Evolutionary conservation across 108 stramenopile species (phyloP).

Genomic region (Nitzschia sp.): DNA sequence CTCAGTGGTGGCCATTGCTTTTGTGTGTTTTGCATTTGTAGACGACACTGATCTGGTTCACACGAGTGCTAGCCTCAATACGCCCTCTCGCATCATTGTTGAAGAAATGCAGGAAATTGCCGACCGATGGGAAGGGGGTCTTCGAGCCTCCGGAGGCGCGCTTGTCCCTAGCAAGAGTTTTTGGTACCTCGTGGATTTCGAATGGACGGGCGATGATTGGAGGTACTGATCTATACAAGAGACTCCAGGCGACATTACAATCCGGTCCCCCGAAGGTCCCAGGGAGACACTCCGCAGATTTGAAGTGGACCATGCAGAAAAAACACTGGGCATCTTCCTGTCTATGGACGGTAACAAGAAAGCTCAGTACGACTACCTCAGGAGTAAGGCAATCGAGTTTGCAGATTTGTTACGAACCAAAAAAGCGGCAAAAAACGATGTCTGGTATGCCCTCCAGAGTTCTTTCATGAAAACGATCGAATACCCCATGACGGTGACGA

Average conservation of each 20-base stretch:
- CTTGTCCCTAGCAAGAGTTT: too few relatives aligned
- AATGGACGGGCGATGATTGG: too few relatives aligned
- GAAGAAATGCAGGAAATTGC: neutral
- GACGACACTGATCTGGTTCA: too few relatives aligned
- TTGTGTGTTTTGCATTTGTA: conserved; percentile 1
- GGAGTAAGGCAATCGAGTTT: neutral
- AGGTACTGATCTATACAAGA: neutral
- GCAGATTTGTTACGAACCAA: neutral
- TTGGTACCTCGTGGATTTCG: conserved; percentile 6
- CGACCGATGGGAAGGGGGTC: conserved; percentile 5
- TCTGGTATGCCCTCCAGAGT: neutral
- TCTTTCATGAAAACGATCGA: too few relatives aligned
- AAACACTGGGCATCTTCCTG: too few relatives aligned
- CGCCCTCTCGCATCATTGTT: neutral
- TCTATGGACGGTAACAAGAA: too few relatives aligned
- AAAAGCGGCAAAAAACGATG: neutral
- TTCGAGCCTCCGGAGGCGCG: neutral
- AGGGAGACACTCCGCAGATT: neutral
- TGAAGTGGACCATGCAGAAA: too few relatives aligned
- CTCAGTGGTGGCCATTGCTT: neutral
- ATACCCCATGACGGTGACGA: neutral
- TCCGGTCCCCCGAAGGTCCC: neutral
- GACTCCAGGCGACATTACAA: neutral
- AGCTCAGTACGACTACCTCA: neutral
- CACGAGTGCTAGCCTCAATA: neutral